phyloP scores from a whole-genome alignment of 2,329 filamentous ascomycete genomes.

The Sporothrix luriei region DNA sequence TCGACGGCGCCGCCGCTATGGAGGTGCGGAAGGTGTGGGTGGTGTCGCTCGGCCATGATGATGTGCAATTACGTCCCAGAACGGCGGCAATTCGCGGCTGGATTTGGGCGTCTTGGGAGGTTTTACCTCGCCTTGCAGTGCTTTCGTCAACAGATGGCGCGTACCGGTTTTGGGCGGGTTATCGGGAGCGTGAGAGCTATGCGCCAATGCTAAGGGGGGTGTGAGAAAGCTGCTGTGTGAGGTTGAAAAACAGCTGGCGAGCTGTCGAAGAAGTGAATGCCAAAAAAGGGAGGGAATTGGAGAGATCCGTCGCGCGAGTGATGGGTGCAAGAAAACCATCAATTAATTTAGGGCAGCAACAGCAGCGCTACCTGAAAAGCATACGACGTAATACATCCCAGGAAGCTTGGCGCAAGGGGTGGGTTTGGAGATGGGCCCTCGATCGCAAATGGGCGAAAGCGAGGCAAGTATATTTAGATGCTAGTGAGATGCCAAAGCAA shows the following conservation, averaged over 20 bases:
- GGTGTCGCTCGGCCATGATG: constrained; percentile 33
- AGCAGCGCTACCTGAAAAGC: constrained; percentile 13
- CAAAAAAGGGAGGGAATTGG: neutral
- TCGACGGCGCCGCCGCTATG: constrained; percentile 6
- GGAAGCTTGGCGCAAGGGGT: constrained; percentile 31
- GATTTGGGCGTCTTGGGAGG: neutral
- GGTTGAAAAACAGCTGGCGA: neutral
- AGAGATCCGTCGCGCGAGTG: neutral
- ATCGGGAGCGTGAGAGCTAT: neutral
- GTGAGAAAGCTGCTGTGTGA: neutral
- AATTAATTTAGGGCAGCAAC: constrained; percentile 19
- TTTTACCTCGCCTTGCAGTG: neutral
- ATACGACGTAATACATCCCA: constrained; percentile 20
- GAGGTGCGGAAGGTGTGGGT: constrained; percentile 20
- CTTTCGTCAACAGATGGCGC: constrained; percentile 22
- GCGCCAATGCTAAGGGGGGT: neutral
- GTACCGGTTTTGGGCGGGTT: neutral
- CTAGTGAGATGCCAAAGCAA: constrained; percentile 6
- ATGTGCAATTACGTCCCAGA: neutral
- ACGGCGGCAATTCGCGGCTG: neutral
- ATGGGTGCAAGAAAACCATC: constrained; percentile 11
- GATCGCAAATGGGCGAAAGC: neutral
- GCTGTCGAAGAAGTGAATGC: neutral
- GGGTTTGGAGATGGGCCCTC: constrained; percentile 18
- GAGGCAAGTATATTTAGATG: neutral